Conservation (phyloP, 129 eudicot genomes). For the Pulicaria dysenterica region DNA sequence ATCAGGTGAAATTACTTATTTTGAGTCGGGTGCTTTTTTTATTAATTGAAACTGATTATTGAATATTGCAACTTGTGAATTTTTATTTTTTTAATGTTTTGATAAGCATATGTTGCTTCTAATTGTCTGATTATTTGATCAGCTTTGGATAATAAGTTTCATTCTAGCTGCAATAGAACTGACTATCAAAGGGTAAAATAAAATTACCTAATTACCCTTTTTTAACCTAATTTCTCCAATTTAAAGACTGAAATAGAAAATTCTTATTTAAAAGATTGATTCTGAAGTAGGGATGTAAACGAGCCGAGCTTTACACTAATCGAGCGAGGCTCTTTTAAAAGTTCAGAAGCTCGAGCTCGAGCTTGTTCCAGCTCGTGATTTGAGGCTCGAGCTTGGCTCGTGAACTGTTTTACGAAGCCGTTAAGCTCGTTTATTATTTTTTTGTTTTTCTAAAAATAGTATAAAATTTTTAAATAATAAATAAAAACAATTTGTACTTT, state of each 20-base stretch:
- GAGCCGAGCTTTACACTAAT: no score
- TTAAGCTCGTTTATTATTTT: no score
- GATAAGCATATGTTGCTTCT: background rate
- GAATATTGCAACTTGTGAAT: background rate
- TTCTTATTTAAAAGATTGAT: background rate
- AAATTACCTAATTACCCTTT: slow-evolving; percentile 4
- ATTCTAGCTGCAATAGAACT: slow-evolving; percentile 1
- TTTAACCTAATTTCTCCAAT: background rate
- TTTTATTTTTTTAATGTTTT: background rate
- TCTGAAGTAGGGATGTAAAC: no score
- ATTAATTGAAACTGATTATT: background rate
- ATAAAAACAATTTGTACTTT: no score
- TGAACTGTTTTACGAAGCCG: no score
- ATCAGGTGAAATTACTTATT: slow-evolving; percentile 62
- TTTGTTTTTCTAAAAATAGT: no score
- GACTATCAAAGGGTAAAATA: background rate
- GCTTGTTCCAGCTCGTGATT: no score
- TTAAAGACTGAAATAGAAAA: background rate
- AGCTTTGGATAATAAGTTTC: background rate
- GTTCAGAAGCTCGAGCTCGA: no score
- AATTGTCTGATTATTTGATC: background rate
- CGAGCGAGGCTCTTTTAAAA: no score
- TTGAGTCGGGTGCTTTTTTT: no score
- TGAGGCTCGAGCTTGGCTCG: no score
- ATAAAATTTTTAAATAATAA: no score